A percentile compares a stretch with the other conserved stretches of the same genome.
phyloP scores from a whole-genome alignment of 2,329 filamentous ascomycete genomes.

The Colletotrichum aenigma region DNA sequence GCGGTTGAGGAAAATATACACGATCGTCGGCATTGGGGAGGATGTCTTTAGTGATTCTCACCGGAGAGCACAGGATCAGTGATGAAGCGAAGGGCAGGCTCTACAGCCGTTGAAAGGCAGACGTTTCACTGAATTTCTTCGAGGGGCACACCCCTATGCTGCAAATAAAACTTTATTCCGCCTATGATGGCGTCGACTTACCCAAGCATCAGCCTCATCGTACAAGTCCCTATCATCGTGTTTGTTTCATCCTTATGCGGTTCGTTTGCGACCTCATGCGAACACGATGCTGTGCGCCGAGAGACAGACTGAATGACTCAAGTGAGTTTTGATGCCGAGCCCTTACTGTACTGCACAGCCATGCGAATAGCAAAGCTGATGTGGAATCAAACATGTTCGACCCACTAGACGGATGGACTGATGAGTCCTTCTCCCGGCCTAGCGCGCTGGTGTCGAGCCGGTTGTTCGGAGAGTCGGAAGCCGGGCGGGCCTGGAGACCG shows the following conservation, averaged over 20 bases:
- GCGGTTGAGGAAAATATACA: neutral
- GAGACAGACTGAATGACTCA: neutral
- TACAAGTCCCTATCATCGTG: neutral
- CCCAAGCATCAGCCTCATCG: neutral
- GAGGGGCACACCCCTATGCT: neutral
- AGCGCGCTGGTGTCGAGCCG: neutral
- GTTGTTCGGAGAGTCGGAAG: neutral
- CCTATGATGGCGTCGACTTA: neutral
- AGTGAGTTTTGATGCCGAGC: neutral
- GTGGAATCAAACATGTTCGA: rapidly evolving
- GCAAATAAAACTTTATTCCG: neutral
- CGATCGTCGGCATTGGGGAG: neutral
- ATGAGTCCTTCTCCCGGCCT: neutral
- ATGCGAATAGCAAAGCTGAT: neutral
- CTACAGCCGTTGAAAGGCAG: neutral
- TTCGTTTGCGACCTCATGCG: neutral
- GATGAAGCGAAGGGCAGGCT: neutral
- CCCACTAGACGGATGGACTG: neutral
- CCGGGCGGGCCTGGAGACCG: neutral
- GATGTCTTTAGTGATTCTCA: neutral
- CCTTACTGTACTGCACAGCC: neutral
- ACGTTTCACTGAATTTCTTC: neutral
- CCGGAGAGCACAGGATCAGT: neutral
- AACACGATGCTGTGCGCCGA: neutral
- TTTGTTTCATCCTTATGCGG: neutral